Conservation (phyloP, 495 filamentous ascomycete genomes). For the Haplographium delicatum region DNA sequence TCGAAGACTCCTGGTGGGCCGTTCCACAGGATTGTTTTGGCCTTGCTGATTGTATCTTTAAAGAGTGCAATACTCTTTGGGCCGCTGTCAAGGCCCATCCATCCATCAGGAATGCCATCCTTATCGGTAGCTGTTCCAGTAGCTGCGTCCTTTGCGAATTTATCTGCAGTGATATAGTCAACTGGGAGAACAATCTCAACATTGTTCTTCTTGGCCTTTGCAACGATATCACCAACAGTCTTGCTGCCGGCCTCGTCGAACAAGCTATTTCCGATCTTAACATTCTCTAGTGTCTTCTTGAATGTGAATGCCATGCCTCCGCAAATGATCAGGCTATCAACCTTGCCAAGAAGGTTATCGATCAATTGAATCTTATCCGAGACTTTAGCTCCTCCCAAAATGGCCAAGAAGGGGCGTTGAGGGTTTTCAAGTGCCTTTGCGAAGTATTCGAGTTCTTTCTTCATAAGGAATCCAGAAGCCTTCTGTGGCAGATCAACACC, state of each 20-base stretch:
- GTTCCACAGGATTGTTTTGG: constrained; percentile 99
- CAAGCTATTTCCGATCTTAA: constrained; percentile 85
- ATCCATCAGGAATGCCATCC: constrained; percentile 89
- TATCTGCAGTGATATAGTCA: constrained; percentile 94
- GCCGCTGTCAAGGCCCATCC: constrained; percentile 95
- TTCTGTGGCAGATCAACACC: constrained; percentile 92
- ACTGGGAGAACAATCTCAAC: constrained; percentile 92
- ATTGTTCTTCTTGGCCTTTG: constrained; percentile 94
- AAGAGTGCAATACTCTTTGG: constrained; percentile 79
- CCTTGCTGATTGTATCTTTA: constrained; percentile 74
- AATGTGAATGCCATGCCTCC: constrained; percentile 99
- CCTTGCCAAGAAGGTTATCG: constrained; percentile 96
- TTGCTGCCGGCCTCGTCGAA: constrained; percentile 95
- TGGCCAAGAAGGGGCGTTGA: constrained; percentile 94
- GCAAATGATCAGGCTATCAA: constrained; percentile 93
- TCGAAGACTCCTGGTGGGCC: constrained; percentile 96
- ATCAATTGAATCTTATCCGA: constrained; percentile 99
- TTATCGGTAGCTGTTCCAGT: constrained; percentile 79
- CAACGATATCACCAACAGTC: constrained; percentile 79
- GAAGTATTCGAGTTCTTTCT: constrained; percentile 99
- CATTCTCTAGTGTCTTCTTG: constrained; percentile 92
- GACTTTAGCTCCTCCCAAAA: constrained; percentile 96
- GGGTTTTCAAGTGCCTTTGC: constrained; percentile 92
- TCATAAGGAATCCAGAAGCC: constrained; percentile 96
- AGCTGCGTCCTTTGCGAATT: constrained; percentile 82